These are phyloP conservation scores for Lolium multiflorum DNA, from an alignment of 176 grass and related monocot genomes.

Conservation along the genomic window DNA sequence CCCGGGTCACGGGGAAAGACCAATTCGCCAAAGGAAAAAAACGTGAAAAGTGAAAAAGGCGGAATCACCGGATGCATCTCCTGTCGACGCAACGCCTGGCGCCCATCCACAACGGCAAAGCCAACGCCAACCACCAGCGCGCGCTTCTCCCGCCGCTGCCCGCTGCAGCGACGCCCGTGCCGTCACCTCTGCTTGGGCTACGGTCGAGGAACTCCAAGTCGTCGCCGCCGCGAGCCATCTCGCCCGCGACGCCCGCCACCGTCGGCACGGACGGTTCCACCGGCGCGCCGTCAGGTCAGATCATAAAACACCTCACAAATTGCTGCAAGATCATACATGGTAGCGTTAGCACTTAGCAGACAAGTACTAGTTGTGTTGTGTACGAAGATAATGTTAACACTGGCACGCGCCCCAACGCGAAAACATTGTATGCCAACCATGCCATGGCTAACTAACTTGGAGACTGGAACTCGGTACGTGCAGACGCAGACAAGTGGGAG, in stretches of 20 bases:
- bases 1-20: conserved; percentile 8
- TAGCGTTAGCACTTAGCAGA: no score
- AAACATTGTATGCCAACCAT: background rate
- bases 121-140: background rate
- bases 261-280: conserved; percentile 9
- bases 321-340: no score
- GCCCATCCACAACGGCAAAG: background rate
- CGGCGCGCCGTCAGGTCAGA: conserved; percentile 38
- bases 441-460: background rate
- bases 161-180: no score
- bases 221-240: conserved; percentile 6
- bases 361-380: no score
- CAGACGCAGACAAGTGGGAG: conserved; percentile 35
- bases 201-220: background rate
- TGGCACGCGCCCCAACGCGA: conserved; percentile 32
- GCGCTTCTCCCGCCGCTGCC: background rate
- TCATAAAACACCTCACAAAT: no score
- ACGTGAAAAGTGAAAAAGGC: background rate
- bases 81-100: conserved; percentile 31
- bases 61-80: background rate
- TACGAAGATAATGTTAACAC: background rate
- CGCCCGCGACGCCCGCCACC: conserved; percentile 15
- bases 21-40: background rate
- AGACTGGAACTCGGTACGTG: background rate
- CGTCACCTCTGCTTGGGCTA: background rate